Conservation (phyloP, 768 basidiomycete genomes). For the Antrodiella citrinella region DNA sequence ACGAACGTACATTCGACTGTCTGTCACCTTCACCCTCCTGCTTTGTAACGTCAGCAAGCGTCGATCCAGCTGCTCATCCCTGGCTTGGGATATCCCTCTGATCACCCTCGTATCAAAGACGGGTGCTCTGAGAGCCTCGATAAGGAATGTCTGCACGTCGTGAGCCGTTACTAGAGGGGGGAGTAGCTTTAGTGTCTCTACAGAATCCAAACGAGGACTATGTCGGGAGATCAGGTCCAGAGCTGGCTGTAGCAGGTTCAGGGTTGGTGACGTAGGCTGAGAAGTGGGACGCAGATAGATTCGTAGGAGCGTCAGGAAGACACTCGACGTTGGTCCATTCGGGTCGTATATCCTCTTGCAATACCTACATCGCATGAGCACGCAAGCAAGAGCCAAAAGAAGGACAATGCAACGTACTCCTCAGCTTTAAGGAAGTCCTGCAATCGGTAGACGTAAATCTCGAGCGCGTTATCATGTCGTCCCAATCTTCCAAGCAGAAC, state of each 20-base stretch:
- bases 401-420: slow-evolving; percentile 43
- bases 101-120: slow-evolving; percentile 64
- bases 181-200: slow-evolving; percentile 76
- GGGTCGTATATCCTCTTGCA: slow-evolving; percentile 77
- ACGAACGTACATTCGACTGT: slow-evolving; percentile 70
- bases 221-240: slow-evolving; percentile 84
- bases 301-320: slow-evolving; percentile 80
- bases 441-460: slow-evolving; percentile 86
- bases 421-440: slow-evolving; percentile 84
- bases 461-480: slow-evolving; percentile 90
- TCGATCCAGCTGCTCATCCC: slow-evolving; percentile 69
- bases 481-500: slow-evolving; percentile 85
- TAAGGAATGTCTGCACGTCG: slow-evolving; percentile 72
- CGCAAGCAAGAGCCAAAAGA: background rate
- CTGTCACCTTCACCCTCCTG: slow-evolving; percentile 80
- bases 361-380: slow-evolving; percentile 45
- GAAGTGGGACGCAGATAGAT: slow-evolving; percentile 76
- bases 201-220: slow-evolving; percentile 70
- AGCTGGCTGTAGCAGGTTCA: slow-evolving; percentile 70
- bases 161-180: slow-evolving; percentile 85
- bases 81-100: slow-evolving; percentile 62
- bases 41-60: slow-evolving; percentile 70
- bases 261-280: slow-evolving; percentile 43
- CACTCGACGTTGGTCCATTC: slow-evolving; percentile 36
- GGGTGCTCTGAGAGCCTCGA: slow-evolving; percentile 58